Evolutionary conservation across 73 alveolate genomes (phyloP).

Genomic region (Breviolum minutum): DNA sequence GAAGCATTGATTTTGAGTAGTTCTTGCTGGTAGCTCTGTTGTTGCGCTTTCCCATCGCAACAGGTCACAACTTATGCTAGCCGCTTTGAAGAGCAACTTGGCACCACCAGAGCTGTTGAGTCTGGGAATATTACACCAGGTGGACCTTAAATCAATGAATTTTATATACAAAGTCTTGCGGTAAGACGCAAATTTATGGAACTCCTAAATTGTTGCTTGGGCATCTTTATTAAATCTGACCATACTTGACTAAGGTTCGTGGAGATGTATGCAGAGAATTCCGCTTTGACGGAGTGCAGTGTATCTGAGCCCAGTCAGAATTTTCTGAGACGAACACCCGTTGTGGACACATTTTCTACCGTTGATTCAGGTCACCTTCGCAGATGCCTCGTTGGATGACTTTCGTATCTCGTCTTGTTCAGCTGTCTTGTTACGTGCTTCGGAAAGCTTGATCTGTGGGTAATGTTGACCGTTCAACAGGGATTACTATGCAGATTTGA

Average conservation of each 20-base stretch:
- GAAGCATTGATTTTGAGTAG: too few relatives aligned
- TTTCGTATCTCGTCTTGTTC: constrained; percentile 27
- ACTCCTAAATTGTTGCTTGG: too few relatives aligned
- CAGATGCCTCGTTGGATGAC: constrained; percentile 89
- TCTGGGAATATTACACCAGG: background rate
- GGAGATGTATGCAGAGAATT: constrained; percentile 86
- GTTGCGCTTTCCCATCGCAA: too few relatives aligned
- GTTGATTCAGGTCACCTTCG: constrained; percentile 49
- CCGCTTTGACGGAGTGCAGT: constrained; percentile 82
- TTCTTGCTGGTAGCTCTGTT: background rate
- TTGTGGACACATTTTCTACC: background rate
- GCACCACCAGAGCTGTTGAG: background rate
- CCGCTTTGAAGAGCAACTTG: constrained; percentile 81
- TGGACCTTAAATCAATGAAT: background rate
- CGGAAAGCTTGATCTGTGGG: too few relatives aligned
- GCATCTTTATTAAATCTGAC: background rate
- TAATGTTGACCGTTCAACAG: too few relatives aligned
- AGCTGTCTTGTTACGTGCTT: too few relatives aligned
- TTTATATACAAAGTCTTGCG: too few relatives aligned
- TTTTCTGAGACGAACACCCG: background rate
- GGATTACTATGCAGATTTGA: too few relatives aligned
- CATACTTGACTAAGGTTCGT: constrained; percentile 13
- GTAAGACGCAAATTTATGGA: too few relatives aligned
- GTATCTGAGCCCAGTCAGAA: background rate
- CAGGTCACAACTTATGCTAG: constrained; percentile 87